Evolutionary conservation across 1,284 basidiomycete genomes (phyloP).

Genomic region (Sparassis latifolia): DNA sequence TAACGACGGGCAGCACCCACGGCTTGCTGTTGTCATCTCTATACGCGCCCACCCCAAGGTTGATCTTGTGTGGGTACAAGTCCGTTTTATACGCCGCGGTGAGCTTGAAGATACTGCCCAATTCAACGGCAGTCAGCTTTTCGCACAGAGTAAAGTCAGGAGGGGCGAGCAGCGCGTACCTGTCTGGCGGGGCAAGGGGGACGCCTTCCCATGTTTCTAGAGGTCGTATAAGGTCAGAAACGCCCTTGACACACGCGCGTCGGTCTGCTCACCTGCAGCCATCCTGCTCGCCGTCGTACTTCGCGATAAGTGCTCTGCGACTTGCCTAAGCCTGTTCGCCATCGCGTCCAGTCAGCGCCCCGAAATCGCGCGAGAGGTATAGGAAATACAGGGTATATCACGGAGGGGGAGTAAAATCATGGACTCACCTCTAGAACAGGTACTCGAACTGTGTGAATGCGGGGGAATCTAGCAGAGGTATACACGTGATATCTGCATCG

Average conservation of each 20-base stretch:
- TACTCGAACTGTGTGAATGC: no score
- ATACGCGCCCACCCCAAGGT: conserved; percentile 89
- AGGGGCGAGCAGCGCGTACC: conserved; percentile 21
- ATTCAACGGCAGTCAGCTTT: neutral
- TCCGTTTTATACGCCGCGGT: conserved; percentile 87
- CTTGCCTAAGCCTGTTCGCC: conserved; percentile 23
- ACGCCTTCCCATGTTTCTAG: conserved; percentile 68
- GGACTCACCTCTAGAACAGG: no score
- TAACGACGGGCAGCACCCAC: conserved; percentile 90
- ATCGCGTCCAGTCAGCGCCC: conserved; percentile 8
- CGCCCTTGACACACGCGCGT: neutral
- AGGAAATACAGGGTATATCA: no score
- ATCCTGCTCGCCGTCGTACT: conserved; percentile 17
- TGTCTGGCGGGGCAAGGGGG: conserved; percentile 78
- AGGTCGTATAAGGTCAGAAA: neutral
- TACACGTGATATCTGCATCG: no score
- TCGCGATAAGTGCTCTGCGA: conserved; percentile 19
- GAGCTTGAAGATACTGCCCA: conserved; percentile 82
- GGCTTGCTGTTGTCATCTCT: conserved; percentile 81
- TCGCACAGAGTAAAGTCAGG: neutral
- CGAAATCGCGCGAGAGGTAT: no score
- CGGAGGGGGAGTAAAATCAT: no score
- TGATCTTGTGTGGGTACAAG: conserved; percentile 76
- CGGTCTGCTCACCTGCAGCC: conserved; percentile 35
- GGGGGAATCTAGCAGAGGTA: no score